Percentiles rank a stretch among this genome's conserved stretches.
Evolutionary conservation across 495 filamentous ascomycete species (phyloP).

Genomic region (Aspergillus saccharolyticus): DNA sequence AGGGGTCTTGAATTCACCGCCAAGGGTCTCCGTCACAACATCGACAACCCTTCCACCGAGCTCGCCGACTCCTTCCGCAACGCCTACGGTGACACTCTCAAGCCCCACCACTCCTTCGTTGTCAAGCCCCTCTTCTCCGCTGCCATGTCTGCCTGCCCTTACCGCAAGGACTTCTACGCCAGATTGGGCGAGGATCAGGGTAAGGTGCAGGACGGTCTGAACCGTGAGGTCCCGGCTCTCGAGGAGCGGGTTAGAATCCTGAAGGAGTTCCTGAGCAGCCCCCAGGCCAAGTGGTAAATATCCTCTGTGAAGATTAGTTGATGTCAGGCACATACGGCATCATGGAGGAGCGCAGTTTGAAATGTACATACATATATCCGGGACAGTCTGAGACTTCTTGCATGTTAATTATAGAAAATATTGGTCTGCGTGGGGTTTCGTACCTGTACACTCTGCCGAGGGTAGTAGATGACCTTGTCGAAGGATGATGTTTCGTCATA

Average conservation of each 20-base stretch:
- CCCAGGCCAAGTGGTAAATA: constrained; percentile 65
- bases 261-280: constrained; percentile 62
- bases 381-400: constrained; percentile 5
- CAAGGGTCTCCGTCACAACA: constrained; percentile 73
- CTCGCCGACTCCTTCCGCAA: constrained; percentile 78
- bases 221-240: constrained; percentile 66
- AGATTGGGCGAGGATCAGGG: constrained; percentile 67
- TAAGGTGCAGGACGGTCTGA: constrained; percentile 56
- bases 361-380: constrained; percentile 35
- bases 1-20: constrained; percentile 92
- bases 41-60: constrained; percentile 60
- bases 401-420: not conserved
- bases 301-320: constrained; percentile 6
- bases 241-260: constrained; percentile 70
- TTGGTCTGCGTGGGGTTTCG: not conserved
- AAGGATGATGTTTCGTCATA: too few relatives aligned
- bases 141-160: constrained; percentile 88
- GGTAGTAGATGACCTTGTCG: not conserved
- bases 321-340: constrained; percentile 3
- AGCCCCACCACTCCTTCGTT: constrained; percentile 81
- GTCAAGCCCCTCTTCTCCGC: constrained; percentile 85
- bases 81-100: constrained; percentile 81
- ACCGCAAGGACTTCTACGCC: constrained; percentile 81
- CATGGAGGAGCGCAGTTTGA: constrained; percentile 7
- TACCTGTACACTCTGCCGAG: not conserved